Conservation (phyloP, 768 basidiomycete species). For the Cubamyces lactineus region DNA sequence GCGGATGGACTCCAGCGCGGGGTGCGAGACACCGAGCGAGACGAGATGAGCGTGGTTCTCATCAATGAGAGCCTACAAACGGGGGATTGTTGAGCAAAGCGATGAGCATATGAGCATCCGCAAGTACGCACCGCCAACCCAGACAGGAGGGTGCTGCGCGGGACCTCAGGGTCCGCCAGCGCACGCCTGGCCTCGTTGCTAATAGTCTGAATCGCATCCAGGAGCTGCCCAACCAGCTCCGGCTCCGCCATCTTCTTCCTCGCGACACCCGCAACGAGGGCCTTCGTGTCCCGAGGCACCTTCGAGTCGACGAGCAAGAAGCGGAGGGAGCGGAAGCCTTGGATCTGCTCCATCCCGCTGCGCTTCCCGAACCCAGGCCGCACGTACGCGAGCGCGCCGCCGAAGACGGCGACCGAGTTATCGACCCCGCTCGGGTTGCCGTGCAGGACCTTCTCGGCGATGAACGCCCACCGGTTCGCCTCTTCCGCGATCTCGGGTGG, state of each 20-base stretch:
- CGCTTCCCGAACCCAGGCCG: constrained; percentile 76
- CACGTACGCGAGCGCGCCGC: constrained; percentile 90
- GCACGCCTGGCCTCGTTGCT: constrained; percentile 79
- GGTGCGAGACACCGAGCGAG: constrained; percentile 89
- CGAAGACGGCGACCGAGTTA: constrained; percentile 91
- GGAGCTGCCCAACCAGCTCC: constrained; percentile 75
- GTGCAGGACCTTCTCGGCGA: constrained; percentile 94
- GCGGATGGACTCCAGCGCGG: constrained; percentile 80
- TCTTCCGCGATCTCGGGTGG: constrained; percentile 67
- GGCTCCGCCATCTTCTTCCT: constrained; percentile 78
- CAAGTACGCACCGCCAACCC: constrained; percentile 66
- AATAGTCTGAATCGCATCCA: constrained; percentile 82
- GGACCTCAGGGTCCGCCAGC: constrained; percentile 73
- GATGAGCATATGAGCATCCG: neutral
- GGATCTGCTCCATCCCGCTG: constrained; percentile 82
- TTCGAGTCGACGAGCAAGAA: constrained; percentile 94
- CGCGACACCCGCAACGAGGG: constrained; percentile 88
- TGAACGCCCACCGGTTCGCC: constrained; percentile 92
- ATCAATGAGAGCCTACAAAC: constrained; percentile 69
- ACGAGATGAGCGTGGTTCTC: constrained; percentile 90
- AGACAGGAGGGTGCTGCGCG: constrained; percentile 64
- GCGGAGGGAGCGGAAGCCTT: constrained; percentile 88
- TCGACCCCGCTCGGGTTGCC: constrained; percentile 98
- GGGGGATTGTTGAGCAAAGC: constrained; percentile 23
- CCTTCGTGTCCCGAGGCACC: constrained; percentile 92